phyloP scores from a whole-genome alignment of 2,329 filamentous ascomycete species.

The Arthrobotrys sphaeroides region DNA sequence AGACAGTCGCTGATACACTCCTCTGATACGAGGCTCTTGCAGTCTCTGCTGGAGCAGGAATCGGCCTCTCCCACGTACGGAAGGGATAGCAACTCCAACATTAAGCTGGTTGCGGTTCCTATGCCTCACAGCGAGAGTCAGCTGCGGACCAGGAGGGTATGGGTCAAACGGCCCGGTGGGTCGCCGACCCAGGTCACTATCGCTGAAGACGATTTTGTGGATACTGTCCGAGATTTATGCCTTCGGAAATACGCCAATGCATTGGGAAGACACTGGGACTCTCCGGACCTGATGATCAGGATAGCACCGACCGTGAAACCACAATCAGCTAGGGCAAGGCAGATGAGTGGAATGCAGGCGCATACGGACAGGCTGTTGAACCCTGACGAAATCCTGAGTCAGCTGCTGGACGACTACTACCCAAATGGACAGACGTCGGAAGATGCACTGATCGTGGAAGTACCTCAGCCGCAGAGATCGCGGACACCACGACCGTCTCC shows the following conservation, averaged over 20 bases:
- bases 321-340: constrained; percentile 40
- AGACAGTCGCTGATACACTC: constrained; percentile 52
- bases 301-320: constrained; percentile 74
- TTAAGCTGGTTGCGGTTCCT: constrained; percentile 42
- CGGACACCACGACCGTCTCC: constrained; percentile 85
- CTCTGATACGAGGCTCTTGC: constrained; percentile 45
- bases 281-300: constrained; percentile 84
- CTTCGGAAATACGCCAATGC: constrained; percentile 94
- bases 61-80: constrained; percentile 44
- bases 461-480: constrained; percentile 67
- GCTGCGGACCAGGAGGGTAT: constrained; percentile 79
- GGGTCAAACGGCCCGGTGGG: constrained; percentile 86
- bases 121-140: constrained; percentile 58
- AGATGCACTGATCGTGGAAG: constrained; percentile 90
- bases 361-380: constrained; percentile 73
- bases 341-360: constrained; percentile 62
- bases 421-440: constrained; percentile 86
- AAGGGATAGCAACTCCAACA: constrained; percentile 27
- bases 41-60: constrained; percentile 45
- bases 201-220: constrained; percentile 87
- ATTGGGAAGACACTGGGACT: constrained; percentile 84
- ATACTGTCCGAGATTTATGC: constrained; percentile 92
- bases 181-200: constrained; percentile 89
- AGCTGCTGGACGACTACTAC: constrained; percentile 81
- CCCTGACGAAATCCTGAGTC: constrained; percentile 84